Base-by-base conservation (phyloP, 2,329 filamentous ascomycete genomes). In the Aspergillus texensis region DNA sequence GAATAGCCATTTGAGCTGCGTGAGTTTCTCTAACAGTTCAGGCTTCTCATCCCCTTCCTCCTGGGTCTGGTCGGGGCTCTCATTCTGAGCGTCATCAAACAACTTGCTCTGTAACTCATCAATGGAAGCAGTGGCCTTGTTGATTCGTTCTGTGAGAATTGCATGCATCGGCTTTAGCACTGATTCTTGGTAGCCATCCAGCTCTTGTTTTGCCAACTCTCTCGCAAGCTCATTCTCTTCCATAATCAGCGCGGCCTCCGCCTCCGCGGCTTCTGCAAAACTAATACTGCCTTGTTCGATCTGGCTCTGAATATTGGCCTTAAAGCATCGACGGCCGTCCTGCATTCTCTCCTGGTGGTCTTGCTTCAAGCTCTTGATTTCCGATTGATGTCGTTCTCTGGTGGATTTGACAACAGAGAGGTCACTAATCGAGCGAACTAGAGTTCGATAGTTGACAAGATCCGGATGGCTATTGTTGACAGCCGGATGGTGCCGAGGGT, bases 401-500 rank as follows among this genome's bases (percentile, higher is more conserved):
- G 89, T 89, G 0, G 82, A 84, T 62, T 89, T 86, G 6, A 94
- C 81, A 71, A 95, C 91, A 19, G 85, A 83, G 57, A 97, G 80
- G 69, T 95, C 89, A 58, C 89, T 91, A 46, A 97, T 80, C 1
- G 85, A 84, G 16, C 93, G 88, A 24, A 97, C 91, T 0, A 88
- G 85, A 3, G 84, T 88, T 57, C 95, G 89, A 54, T 92, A 94
- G 1, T 88, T 85, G 0, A 90, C 86, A n/a, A 99, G 85, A 67
- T 96, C 91, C 0, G 95, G 95, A 73, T 99, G 95, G 70, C 88
- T 96, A 73, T 98, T 99, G 76, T 96, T 97, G 19, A 98, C 92
- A 0, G 95, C 95, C 10, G 95, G 95, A 71, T 98, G 91, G 73
- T 98, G 94, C 9, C 94, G 89, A 1, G 95, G 95, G 75, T 96